These are phyloP conservation scores for Ceratocystis albifundus DNA, from an alignment of 2,329 filamentous ascomycete species.

Conservation along the genomic window DNA sequence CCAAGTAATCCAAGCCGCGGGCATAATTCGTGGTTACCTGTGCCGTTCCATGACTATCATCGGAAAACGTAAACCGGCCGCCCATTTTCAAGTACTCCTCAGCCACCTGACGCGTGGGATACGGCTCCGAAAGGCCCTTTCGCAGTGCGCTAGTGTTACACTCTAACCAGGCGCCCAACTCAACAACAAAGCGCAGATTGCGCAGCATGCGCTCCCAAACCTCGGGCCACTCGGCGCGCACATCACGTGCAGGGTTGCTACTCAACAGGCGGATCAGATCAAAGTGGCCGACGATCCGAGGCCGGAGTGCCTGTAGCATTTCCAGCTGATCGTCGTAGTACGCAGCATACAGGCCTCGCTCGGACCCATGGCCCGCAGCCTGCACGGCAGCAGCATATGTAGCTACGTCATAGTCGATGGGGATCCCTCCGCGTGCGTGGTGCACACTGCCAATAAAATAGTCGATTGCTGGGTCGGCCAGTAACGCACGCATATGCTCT, in stretches of 20 bases:
- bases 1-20: conserved; percentile 58
- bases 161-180: conserved; percentile 75
- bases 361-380: conserved; percentile 36
- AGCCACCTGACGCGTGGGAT: conserved; percentile 69
- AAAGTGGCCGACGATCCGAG: conserved; percentile 82
- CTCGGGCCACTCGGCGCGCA: conserved; percentile 40
- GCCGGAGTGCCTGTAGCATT: conserved; percentile 62
- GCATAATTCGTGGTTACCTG: conserved; percentile 81
- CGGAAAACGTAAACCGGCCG: conserved; percentile 79
- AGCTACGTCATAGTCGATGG: conserved; percentile 72
- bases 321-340: conserved; percentile 83
- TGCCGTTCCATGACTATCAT: conserved; percentile 82
- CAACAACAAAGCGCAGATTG: conserved; percentile 59
- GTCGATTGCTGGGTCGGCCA: conserved; percentile 57
- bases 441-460: conserved; percentile 91
- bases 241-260: conserved; percentile 51
- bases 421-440: conserved; percentile 69
- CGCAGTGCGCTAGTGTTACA: conserved; percentile 77
- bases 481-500: conserved; percentile 46
- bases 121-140: conserved; percentile 84
- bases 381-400: conserved; percentile 55
- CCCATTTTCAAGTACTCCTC: conserved; percentile 59
- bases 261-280: conserved; percentile 79
- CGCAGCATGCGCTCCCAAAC: conserved; percentile 66
- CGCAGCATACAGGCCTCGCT: conserved; percentile 62